A percentile compares a stretch with the other conserved stretches of the same genome.
Conservation (phyloP, 1,284 basidiomycete species). For the Macrocybe sp. region DNA sequence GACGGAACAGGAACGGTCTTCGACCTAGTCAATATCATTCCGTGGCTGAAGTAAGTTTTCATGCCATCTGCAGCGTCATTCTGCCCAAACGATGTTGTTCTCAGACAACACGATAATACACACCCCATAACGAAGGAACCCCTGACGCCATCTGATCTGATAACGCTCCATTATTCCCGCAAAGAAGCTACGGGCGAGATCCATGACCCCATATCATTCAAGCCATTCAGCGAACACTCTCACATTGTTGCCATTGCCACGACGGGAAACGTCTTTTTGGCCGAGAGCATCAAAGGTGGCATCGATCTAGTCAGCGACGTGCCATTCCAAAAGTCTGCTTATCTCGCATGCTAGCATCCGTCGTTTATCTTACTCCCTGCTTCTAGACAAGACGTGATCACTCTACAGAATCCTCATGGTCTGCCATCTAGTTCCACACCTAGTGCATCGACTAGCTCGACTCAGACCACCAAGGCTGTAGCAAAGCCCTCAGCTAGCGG, state of each 20-base stretch:
- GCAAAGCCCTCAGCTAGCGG: slow-evolving; percentile 18
- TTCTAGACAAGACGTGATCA: slow-evolving; percentile 82
- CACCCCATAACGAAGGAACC: slow-evolving; percentile 88
- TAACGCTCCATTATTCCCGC: slow-evolving; percentile 84
- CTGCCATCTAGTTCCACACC: slow-evolving; percentile 52
- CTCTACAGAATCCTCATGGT: slow-evolving; percentile 85
- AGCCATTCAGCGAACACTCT: slow-evolving; percentile 87
- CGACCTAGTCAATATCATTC: slow-evolving; percentile 86
- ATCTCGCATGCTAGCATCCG: slow-evolving; percentile 3
- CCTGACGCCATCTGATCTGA: slow-evolving; percentile 74
- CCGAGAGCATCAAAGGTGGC: slow-evolving; percentile 86
- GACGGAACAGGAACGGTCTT: slow-evolving; percentile 83
- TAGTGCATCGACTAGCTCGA: slow-evolving; percentile 24
- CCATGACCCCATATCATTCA: slow-evolving; percentile 91
- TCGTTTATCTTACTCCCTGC: background rate
- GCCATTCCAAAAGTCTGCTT: slow-evolving; percentile 73
- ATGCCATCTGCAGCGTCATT: slow-evolving; percentile 5
- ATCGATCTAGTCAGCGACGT: slow-evolving; percentile 84
- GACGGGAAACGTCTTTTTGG: slow-evolving; percentile 89
- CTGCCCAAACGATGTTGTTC: slow-evolving; percentile 7
- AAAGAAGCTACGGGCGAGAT: slow-evolving; percentile 75
- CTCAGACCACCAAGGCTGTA: slow-evolving; percentile 27
- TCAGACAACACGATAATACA: slow-evolving; percentile 68
- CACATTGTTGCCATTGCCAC: slow-evolving; percentile 87
- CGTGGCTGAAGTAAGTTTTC: slow-evolving; percentile 82